These are phyloP conservation scores for Microdochium nivale DNA, from an alignment of 2,329 filamentous ascomycete species.

Conservation along the genomic window DNA sequence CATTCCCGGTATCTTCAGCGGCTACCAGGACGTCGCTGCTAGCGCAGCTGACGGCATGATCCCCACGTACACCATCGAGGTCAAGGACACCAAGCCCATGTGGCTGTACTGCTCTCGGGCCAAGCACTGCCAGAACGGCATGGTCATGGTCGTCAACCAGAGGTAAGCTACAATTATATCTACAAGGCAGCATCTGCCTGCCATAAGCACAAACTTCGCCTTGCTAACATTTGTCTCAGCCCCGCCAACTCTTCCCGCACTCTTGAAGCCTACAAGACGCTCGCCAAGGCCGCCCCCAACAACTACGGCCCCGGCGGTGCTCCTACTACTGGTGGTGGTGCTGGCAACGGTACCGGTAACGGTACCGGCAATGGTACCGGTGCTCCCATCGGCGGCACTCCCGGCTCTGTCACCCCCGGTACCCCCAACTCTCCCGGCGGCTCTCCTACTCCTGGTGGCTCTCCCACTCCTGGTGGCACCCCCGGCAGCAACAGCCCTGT, in stretches of 20 bases:
- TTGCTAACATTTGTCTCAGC: constrained; percentile 16
- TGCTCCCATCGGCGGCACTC: background rate
- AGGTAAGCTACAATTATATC: constrained; percentile 38
- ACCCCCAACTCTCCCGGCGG: too few relatives aligned
- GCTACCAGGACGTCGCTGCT: constrained; percentile 54
- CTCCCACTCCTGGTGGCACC: background rate
- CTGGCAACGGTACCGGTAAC: constrained; percentile 2
- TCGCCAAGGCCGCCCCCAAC: constrained; percentile 23
- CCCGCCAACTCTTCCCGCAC: constrained; percentile 44
- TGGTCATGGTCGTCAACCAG: constrained; percentile 71
- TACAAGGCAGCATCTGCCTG: too few relatives aligned
- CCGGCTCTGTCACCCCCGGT: constrained; percentile 6
- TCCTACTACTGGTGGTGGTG: constrained; percentile 7
- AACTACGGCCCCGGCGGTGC: constrained; percentile 18
- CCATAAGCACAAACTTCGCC: background rate
- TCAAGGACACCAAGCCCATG: constrained; percentile 62
- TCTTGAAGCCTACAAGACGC: constrained; percentile 37
- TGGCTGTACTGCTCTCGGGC: constrained; percentile 74
- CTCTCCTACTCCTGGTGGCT: too few relatives aligned
- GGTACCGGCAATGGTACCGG: constrained; percentile 2
- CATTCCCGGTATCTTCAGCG: constrained; percentile 54
- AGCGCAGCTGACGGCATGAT: constrained; percentile 38
- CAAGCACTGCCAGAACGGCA: constrained; percentile 66
- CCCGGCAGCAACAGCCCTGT: constrained; percentile 2
- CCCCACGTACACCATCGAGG: constrained; percentile 61